A percentile compares a stretch with the other conserved stretches of the same genome.
Evolutionary conservation across 805 yeast species (phyloP).

Genomic region (Saccharomyces mikatae): DNA sequence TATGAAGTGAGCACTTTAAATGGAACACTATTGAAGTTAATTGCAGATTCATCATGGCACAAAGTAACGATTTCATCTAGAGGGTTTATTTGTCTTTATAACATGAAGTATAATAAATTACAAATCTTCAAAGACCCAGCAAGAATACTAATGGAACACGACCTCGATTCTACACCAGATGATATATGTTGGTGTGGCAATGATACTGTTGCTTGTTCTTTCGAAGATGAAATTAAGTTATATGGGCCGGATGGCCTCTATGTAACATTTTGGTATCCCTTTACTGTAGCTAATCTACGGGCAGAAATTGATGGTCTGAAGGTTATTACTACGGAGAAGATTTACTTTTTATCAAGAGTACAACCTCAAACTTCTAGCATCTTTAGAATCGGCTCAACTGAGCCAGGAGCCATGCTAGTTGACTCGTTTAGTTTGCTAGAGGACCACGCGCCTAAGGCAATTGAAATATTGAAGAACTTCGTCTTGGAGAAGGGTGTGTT

Average conservation of each 20-base stretch:
- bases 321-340: slow-evolving; percentile 46
- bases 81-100: slow-evolving; percentile 42
- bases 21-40: slow-evolving; percentile 3
- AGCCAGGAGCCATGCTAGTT: slow-evolving; percentile 72
- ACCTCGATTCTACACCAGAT: slow-evolving; percentile 31
- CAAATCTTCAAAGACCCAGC: slow-evolving; percentile 38
- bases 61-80: slow-evolving; percentile 18
- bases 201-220: slow-evolving; percentile 58
- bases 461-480: slow-evolving; percentile 58
- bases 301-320: slow-evolving; percentile 66
- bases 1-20: slow-evolving; percentile 7
- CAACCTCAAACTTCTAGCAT: slow-evolving; percentile 47
- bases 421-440: slow-evolving; percentile 69
- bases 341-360: slow-evolving; percentile 61
- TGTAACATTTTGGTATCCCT: slow-evolving; percentile 42
- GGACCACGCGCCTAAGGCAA: slow-evolving; percentile 69
- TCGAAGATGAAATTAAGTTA: slow-evolving; percentile 58
- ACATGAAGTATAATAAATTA: slow-evolving; percentile 34
- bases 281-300: slow-evolving; percentile 35
- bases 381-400: slow-evolving; percentile 75
- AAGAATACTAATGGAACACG: slow-evolving; percentile 19
- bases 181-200: slow-evolving; percentile 76
- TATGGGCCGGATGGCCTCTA: slow-evolving; percentile 58
- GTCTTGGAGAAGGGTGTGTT: slow-evolving; percentile 53
- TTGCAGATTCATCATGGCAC: slow-evolving; percentile 23